Base-by-base conservation (phyloP, 805 yeast genomes). In the Wickerhamiella galacta region DNA sequence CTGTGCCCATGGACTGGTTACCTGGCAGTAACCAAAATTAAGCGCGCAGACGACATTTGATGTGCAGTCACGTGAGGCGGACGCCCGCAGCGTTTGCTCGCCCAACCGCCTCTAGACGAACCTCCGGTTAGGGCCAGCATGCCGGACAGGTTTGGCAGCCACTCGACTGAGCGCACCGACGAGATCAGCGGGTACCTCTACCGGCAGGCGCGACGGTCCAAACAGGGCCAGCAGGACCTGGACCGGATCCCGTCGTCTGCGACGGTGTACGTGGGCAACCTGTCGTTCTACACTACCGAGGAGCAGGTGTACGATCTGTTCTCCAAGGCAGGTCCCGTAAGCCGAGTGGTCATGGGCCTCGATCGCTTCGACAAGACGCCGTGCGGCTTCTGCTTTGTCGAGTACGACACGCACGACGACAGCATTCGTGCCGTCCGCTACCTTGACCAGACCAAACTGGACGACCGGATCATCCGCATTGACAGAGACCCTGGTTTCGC, bases 401-500 rank as follows among this genome's bases (percentile, higher is more conserved):
- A 82, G 29, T 90, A 75, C 52, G 67, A 66, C 34, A 53, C 60
- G 19, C 73, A 74, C 28, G 64, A 64, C 31, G 83, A 80, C 31
- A 82, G 95, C 2, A 60, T 83, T 33, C 72, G 77, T 42, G 79
- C 95, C 2, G 70, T 87, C 50, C 79, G 82, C 52, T 87, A 72
- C 48, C 58, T 90, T 31, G 74, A 80, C 44, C 75, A 72, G 34
- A 82, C 94, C 0, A 75, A 74, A 46, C 66, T 90, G 33, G 95
- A 87, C 48, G 93, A 85, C 32, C 72, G 80, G 39, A 60, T 65
- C 24, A 67, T 90, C 48, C 75, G 77, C 24, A 80, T 87, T 31
- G 98, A 90, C 57, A 62, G 92, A 45, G 98, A 90, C 50, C 95
- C 95, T 0, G 98, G 98, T 0, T 90, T 87, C 52, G 72, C 68